These are phyloP conservation scores for Epithele typhae DNA, from an alignment of 768 basidiomycete species.

Conservation along the genomic window DNA sequence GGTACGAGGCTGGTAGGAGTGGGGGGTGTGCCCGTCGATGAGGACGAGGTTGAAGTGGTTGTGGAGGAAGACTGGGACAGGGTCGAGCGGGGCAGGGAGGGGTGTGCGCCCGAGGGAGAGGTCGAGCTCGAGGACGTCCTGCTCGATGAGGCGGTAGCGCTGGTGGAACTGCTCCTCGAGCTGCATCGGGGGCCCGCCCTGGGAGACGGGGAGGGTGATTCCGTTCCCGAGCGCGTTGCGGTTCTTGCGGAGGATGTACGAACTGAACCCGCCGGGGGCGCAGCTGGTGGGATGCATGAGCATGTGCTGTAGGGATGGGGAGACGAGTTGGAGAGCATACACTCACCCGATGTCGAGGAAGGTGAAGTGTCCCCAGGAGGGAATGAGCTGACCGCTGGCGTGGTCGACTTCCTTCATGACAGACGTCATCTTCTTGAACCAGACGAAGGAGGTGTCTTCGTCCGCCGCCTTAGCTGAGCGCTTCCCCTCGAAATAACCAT, in stretches of 20 bases:
- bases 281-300: neutral
- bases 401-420: too few relatives aligned
- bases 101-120: neutral
- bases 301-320: too few relatives aligned
- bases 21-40: neutral
- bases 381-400: too few relatives aligned
- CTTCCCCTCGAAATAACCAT: too few relatives aligned
- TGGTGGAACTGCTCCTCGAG: neutral
- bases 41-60: neutral
- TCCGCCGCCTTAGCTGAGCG: too few relatives aligned
- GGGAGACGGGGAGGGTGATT: neutral
- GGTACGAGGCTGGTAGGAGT: neutral
- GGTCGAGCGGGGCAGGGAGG: too few relatives aligned
- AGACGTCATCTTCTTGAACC: too few relatives aligned
- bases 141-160: neutral
- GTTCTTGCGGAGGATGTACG: neutral
- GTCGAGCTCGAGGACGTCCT: slow-evolving; percentile 1
- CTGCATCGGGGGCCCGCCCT: neutral
- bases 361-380: too few relatives aligned
- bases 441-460: too few relatives aligned
- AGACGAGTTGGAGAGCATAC: too few relatives aligned
- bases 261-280: slow-evolving; percentile 3
- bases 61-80: neutral
- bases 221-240: neutral
- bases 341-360: too few relatives aligned